Base-by-base conservation (phyloP, 495 filamentous ascomycete genomes). In the Lophiostoma macrostomum region DNA sequence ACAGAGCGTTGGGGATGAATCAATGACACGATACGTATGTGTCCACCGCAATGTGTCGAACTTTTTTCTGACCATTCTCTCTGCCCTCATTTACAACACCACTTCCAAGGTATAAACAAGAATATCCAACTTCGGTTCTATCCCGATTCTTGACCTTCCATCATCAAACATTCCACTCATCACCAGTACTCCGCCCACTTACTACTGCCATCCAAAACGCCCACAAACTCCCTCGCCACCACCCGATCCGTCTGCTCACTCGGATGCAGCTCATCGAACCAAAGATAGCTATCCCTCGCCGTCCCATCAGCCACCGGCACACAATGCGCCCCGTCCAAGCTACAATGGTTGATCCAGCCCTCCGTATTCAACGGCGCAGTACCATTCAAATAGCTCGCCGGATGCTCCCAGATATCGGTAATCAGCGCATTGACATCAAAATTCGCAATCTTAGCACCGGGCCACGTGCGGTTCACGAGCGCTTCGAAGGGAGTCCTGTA, bases 221-320 rank as follows among this genome's bases (percentile, higher is more conserved):
- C 76, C 19, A 80, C 67, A 68, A 87, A 87, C 57, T 80, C 75
- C 46, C 71, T 63, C 13, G 76, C 84, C 52, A 89, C 73, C 16
- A 76, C 57, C 37, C 73, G 43, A 44, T 73, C 65, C 6, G 78
- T 74, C 69, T 78, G 75, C 63, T 80, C 71, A n/a, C 75, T 79
- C 13, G 84, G 82, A 68, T 89, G 86, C 63, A 88, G 66, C 63
- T 80, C 77, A 67, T 88, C 84, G 51, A 74, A 77, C 74, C 76
- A 77, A 60, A 76, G 45, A 50, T 72, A 82, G 24, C 65, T 73
- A 52, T 75, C 71, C 50, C 60, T 64, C 20, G 48, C 60, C 22
- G 63, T 60, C 10, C 62, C 46, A 18, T 61, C 38, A n/a, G n/a
- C n/a, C n/a, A n/a, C n/a, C n/a, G n/a, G n/a, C 3, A 58, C 56